phyloP scores from a whole-genome alignment of 192 early-diverging fungal species.

The Umbelopsis sp. region DNA sequence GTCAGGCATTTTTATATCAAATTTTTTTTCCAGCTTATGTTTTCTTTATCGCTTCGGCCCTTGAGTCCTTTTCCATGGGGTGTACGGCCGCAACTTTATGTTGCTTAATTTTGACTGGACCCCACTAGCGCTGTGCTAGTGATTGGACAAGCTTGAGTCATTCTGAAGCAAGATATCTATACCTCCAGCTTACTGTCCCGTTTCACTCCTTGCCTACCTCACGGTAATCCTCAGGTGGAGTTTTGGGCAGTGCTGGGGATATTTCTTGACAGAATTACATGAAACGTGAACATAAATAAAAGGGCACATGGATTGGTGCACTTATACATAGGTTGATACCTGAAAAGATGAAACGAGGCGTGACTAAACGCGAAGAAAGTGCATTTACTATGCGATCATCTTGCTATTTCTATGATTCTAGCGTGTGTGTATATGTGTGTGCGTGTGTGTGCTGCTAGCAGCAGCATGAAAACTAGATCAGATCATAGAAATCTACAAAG shows the following conservation, averaged over 20 bases:
- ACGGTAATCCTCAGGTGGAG: not conserved
- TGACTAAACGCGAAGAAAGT: too few species aligned
- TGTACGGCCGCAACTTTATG: conserved; percentile 1
- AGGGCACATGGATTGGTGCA: too few species aligned
- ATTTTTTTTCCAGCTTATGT: not conserved
- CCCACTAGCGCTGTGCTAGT: conserved; percentile 11
- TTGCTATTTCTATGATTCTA: too few species aligned
- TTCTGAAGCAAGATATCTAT: conserved; percentile 21
- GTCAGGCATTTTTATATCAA: not conserved
- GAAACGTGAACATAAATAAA: not conserved
- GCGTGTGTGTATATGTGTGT: too few species aligned
- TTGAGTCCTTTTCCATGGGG: conserved; percentile 13
- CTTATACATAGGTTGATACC: too few species aligned
- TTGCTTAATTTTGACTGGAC: conserved; percentile 8
- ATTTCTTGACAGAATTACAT: not conserved
- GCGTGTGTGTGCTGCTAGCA: too few species aligned
- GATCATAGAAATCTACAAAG: too few species aligned
- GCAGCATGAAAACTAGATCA: too few species aligned
- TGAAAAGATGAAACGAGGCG: not conserved
- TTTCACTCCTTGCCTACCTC: conserved; percentile 13
- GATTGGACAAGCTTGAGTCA: conserved; percentile 18
- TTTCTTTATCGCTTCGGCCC: conserved; percentile 19
- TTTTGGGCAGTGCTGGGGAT: conserved; percentile 19
- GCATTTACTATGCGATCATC: too few species aligned
- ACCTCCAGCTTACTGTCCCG: conserved; percentile 17